These are phyloP conservation scores for Pythium aristosporum DNA, from an alignment of 352 stramenopile genomes.

Conservation along the genomic window DNA sequence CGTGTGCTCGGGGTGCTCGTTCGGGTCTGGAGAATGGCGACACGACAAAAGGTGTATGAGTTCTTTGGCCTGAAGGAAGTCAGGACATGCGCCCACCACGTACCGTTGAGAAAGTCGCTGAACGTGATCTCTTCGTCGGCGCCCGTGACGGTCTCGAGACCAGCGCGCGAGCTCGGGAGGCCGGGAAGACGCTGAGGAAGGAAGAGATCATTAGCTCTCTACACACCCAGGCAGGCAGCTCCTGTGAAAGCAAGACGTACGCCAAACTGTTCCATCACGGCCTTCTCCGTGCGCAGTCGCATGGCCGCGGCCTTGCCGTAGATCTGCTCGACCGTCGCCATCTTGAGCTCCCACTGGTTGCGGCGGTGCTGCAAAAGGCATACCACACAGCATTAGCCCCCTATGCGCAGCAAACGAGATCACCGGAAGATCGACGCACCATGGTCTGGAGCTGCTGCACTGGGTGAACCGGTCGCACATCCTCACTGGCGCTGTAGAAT, in stretches of 20 bases:
- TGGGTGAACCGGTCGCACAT: conserved; percentile 78
- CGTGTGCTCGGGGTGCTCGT: conserved; percentile 73
- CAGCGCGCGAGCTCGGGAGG: conserved; percentile 70
- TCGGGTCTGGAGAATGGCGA: conserved; percentile 42
- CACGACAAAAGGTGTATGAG: neutral
- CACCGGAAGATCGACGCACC: conserved; percentile 24
- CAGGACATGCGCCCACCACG: neutral
- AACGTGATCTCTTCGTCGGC: conserved; percentile 82
- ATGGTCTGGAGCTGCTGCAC: conserved; percentile 83
- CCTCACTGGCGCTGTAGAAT: conserved; percentile 82
- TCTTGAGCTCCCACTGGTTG: conserved; percentile 86
- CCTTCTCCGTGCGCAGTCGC: conserved; percentile 87
- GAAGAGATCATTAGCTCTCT: neutral
- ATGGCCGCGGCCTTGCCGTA: conserved; percentile 89
- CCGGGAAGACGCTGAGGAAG: conserved; percentile 68
- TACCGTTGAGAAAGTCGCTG: conserved; percentile 82
- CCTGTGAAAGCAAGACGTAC: conserved; percentile 29
- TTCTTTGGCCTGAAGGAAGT: neutral
- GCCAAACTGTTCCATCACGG: conserved; percentile 82
- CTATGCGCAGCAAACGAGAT: neutral
- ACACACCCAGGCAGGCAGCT: neutral
- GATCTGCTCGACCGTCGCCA: conserved; percentile 86
- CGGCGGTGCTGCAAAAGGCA: conserved; percentile 45
- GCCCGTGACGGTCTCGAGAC: conserved; percentile 78
- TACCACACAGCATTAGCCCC: neutral